Evolutionary conservation across 306 rosid species (phyloP).

Genomic region (Vigna radiata): DNA sequence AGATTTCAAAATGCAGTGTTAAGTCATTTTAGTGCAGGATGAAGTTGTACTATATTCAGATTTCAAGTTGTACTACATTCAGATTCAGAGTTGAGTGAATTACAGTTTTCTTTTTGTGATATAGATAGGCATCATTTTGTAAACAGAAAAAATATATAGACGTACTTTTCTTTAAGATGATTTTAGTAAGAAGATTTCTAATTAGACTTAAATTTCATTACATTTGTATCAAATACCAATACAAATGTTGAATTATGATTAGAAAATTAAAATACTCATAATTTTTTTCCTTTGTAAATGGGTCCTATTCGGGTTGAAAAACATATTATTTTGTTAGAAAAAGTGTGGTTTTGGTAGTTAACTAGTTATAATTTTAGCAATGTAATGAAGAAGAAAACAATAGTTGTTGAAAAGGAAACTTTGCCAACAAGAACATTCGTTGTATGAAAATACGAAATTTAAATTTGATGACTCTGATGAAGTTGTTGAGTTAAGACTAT

Average conservation of each 20-base stretch:
- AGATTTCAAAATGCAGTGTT: background rate
- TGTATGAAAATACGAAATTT: background rate
- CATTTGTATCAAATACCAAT: too few species aligned
- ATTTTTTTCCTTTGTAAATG: background rate
- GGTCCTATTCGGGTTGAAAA: background rate
- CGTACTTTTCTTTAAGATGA: background rate
- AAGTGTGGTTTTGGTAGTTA: background rate
- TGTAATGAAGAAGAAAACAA: constrained; percentile 3
- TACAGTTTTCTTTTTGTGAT: background rate
- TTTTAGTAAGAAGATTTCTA: background rate
- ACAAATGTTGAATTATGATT: background rate
- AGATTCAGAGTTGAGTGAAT: background rate
- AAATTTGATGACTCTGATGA: background rate
- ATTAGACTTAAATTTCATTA: background rate
- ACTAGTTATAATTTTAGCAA: background rate
- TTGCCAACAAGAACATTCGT: background rate
- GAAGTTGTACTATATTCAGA: background rate
- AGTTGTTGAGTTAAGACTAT: background rate
- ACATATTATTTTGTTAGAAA: background rate
- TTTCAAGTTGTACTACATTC: background rate
- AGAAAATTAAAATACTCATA: background rate
- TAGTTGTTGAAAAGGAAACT: constrained; percentile 37
- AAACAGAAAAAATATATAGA: background rate
- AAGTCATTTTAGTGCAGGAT: background rate
- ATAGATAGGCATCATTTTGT: background rate